Evolutionary conservation across 176 grass and related monocot species (phyloP), one percentile per base, ranked within the genome.

Genomic region (Otatea glauca): DNA sequence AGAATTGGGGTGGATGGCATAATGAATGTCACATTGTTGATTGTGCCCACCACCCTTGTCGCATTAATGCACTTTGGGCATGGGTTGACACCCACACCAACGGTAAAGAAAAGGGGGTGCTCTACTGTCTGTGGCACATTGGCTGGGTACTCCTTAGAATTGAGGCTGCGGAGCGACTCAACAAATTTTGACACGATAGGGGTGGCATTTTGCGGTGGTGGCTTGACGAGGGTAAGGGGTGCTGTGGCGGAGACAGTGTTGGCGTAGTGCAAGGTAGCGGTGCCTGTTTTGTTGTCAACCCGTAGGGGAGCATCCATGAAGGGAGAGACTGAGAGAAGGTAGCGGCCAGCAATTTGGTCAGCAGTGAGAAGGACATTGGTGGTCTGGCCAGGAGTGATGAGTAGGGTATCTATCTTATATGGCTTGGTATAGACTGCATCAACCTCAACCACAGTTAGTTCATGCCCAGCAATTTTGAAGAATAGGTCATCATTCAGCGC

Each of bases 401-500:
- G 64, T 63, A 95, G 62, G 55, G 83, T 92, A 69, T 89, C 83
- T 1, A 88, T 95, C 65, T 73, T 87, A 70, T 90, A 95, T 65
- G 90, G 90, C 82, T 95, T 95, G 9, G 79, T 95, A 72, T 95
- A 95, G 35, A 88, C 6, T 60, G 90, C 93, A 72, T 95, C 93
- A 21, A 89, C 93, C 76, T 92, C 93, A 11, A 95, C 90, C 18
- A 95, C 75, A 0, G 88, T 95, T 59, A 95, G 54, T 41, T 78
- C 24, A 18, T 92, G 93, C 7, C 86, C 83, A 0, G 93, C 90
- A 48, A 95, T 82, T 83, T 87, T 92, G 70, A 95, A 86, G 44
- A 95, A 95, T 25, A 92, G 82, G 15, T 95, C 90, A 15, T 95
- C 93, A 76, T 95, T 95, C 60, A 95, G 80, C 0, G 88, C 93